Base-by-base conservation (phyloP, 2,329 filamentous ascomycete species). In the Coleophoma crateriformis region DNA sequence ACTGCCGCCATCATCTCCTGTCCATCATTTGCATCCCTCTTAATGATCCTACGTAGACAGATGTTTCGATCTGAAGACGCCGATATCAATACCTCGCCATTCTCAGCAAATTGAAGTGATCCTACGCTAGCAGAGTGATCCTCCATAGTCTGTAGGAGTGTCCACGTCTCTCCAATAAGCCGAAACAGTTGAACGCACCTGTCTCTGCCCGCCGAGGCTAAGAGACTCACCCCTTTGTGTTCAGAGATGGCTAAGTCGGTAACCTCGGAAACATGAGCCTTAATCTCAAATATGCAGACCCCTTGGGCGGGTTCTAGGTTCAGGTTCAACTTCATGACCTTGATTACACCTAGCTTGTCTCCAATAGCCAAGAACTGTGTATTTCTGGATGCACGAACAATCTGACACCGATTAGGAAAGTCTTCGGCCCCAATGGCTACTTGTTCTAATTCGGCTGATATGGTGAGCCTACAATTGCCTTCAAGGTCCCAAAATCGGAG, bases 121-220 rank as follows among this genome's bases (percentile, higher is more conserved):
- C 84, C 48, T 79, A 99, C 91, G 55, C 88, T 88, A 19, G 90
- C 89, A 32, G 90, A 84, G 67, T 97, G 95, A 58, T 99, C 92
- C 49, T 88, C 84, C 63, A 97, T 79, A 0, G 94, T 99, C 66
- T 99, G 94, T 46, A 96, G 80, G 50, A 96, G 79, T 50, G 87
- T 80, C 67, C 95, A 86, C 3, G 68, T 69, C 2, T 81, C 77
- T 12, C 68, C 72, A 1, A 71, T 69, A 20, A 75, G 74, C 22
- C 76, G 74, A 64, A 96, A 97, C n/a, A 99, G 72, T 65, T 99
- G 94, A 1, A 92, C 81, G n/a, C 87, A 96, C 46, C 94, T 85
- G 68, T 99, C 94, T 56, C 94, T 80, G 34, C 90, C 88, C 63
- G 87, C 91, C 11, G 85, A 90, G 15, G 88, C 92, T 58, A 97